Base-by-base conservation (phyloP, 23 red algal genomes). In the Rhodosorus marinus region DNA sequence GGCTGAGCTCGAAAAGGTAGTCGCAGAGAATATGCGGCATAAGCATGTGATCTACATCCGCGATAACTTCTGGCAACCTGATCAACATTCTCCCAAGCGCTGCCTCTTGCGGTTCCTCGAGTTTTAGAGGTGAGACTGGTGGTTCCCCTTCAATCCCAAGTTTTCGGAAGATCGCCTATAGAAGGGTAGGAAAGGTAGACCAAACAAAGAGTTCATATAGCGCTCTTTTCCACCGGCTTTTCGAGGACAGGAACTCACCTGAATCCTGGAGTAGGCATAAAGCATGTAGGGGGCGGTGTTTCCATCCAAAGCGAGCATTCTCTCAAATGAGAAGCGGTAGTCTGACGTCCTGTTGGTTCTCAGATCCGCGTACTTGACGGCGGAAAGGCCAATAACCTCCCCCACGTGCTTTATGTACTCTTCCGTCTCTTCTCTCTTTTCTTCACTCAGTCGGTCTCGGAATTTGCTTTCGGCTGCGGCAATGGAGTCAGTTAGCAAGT, bases 271-370 rank as follows among this genome's bases (percentile, higher is more conserved):
- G 54, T 76, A 98, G 1, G 78, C 90, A 41, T 98, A 98, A 65
- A 98, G 64, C 54, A 98, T 85, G 33, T 84, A 98, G 11, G 90
- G 90, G n/a, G 90, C 90, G 22, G 90, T 98, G 46, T 98, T 71
- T 42, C 90, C 90, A 54, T 78, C 52, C 45, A 98, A 47, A 23
- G 68, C 73, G 6, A 98, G 70, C 90, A 98, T 98, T 51, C 86
- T 98, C 49, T 84, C 74, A 51, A 75, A 98, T 29, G 68, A 76
- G 58, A 98, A 98, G 52, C 79, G 76, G 70, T 98, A 98, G 60
- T 98, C 80, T 25, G 66, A 69, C 27, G 72, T 74, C 26, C 90
- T 66, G 27, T 65, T 76, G 9, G 70, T 84, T 54, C 73, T 67
- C 49, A 98, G 60, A 30, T 98, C 90, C 20, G 90, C 90, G 41